These are phyloP conservation scores for Citrus sp. DNA, from an alignment of 345 rosid species.

Conservation along the genomic window DNA sequence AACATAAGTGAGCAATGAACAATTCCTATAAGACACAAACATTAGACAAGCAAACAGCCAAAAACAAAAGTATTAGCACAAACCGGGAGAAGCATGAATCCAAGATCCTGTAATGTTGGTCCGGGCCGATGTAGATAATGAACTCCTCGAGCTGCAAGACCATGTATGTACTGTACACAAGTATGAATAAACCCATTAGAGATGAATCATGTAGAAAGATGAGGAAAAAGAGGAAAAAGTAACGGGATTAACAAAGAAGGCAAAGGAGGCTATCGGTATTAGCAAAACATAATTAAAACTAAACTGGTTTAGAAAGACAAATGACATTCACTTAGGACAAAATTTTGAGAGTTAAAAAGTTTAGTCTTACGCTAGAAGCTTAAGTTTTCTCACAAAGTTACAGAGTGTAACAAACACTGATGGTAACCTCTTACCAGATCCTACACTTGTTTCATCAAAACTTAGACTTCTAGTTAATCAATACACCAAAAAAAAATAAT, in stretches of 20 bases:
- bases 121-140: slow-evolving; percentile 93
- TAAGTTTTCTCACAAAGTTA: slow-evolving; percentile 20
- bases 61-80: slow-evolving; percentile 19
- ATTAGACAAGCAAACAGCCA: slow-evolving; percentile 4
- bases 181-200: background rate
- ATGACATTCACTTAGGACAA: slow-evolving; percentile 1
- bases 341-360: slow-evolving; percentile 9
- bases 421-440: slow-evolving; percentile 37
- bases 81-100: slow-evolving; percentile 88
- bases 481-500: background rate
- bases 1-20: background rate
- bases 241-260: too few species aligned
- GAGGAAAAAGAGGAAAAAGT: background rate
- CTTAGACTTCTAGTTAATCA: background rate
- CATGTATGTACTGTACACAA: slow-evolving; percentile 76
- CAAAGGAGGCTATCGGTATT: background rate
- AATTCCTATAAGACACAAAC: background rate
- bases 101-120: slow-evolving; percentile 80
- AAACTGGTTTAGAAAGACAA: background rate
- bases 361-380: slow-evolving; percentile 35
- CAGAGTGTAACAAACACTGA: slow-evolving; percentile 26
- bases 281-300: background rate
- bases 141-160: slow-evolving; percentile 91
- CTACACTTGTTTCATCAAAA: slow-evolving; percentile 15
- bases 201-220: background rate